Evolutionary conservation across 768 basidiomycete genomes (phyloP).

Genomic region (Kwoniella newhampshirensis): DNA sequence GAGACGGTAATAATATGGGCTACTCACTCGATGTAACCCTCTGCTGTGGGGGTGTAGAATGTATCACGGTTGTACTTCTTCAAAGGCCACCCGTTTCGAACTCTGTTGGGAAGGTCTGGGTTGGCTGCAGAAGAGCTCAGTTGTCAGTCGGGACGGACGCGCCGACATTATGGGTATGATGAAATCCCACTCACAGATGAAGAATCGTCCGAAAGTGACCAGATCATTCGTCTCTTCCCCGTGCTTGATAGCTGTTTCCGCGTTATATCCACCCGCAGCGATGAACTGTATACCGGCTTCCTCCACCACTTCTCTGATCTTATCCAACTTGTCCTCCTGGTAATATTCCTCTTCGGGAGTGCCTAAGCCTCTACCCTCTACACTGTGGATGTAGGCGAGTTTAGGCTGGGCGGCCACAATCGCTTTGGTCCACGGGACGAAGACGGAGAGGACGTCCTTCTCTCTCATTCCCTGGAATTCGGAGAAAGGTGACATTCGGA

Average conservation of each 20-base stretch:
- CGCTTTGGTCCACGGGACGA: constrained; percentile 22
- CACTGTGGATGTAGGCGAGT: constrained; percentile 23
- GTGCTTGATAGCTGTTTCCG: constrained; percentile 10
- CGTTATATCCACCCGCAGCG: constrained; percentile 16
- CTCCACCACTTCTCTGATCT: constrained; percentile 10
- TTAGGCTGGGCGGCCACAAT: constrained; percentile 20
- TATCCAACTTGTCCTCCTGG: constrained; percentile 13
- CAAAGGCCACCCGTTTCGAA: constrained; percentile 19
- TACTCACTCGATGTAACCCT: constrained; percentile 14
- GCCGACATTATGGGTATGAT: background rate
- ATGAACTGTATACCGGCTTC: constrained; percentile 12
- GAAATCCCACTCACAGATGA: constrained; percentile 17
- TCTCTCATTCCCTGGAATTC: constrained; percentile 57
- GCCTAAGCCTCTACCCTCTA: constrained; percentile 10
- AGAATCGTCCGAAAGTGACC: constrained; percentile 21
- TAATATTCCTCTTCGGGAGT: constrained; percentile 7
- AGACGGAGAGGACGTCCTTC: constrained; percentile 28
- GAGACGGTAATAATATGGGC: background rate
- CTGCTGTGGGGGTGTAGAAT: constrained; percentile 17
- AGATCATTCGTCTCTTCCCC: constrained; percentile 14
- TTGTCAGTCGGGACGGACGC: background rate
- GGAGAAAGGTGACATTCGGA: constrained; percentile 65
- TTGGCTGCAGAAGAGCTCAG: constrained; percentile 9
- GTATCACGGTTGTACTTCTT: constrained; percentile 22
- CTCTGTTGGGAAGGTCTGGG: constrained; percentile 21